Evolutionary conservation across 371 early-diverging fungal genomes (phyloP).

Genomic region (Rhizomucor pusillus): DNA sequence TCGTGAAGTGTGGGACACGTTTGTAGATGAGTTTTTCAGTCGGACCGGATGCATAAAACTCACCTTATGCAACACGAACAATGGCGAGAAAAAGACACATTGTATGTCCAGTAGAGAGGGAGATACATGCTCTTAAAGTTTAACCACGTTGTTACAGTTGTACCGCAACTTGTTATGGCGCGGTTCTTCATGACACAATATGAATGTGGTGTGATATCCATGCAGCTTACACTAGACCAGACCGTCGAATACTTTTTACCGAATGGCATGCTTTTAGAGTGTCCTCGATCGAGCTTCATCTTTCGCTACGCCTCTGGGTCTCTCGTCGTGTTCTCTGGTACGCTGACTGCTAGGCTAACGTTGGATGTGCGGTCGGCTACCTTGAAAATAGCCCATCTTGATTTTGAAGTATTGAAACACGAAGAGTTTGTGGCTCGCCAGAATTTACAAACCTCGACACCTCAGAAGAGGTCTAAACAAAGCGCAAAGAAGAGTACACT

Average conservation of each 20-base stretch:
- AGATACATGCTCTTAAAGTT: neutral
- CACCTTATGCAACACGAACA: slow-evolving; percentile 23
- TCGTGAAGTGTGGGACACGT: slow-evolving; percentile 32
- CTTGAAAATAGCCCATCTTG: slow-evolving; percentile 36
- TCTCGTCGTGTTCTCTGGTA: slow-evolving; percentile 34
- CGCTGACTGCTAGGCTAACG: slow-evolving; percentile 26
- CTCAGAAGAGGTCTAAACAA: slow-evolving; percentile 8
- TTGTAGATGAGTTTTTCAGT: slow-evolving; percentile 36
- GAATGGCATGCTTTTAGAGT: slow-evolving; percentile 35
- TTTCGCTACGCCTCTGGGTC: slow-evolving; percentile 31
- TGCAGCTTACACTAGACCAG: slow-evolving; percentile 41
- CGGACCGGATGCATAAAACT: slow-evolving; percentile 22
- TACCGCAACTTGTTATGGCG: slow-evolving; percentile 25
- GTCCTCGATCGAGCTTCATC: slow-evolving; percentile 39
- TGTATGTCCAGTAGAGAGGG: slow-evolving; percentile 20
- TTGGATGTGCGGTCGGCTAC: slow-evolving; percentile 17
- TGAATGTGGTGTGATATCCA: slow-evolving; percentile 31
- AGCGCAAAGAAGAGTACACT: slow-evolving; percentile 19
- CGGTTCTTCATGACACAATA: slow-evolving; percentile 43
- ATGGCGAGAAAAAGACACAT: slow-evolving; percentile 19
- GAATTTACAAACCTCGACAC: slow-evolving; percentile 6
- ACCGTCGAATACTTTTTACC: slow-evolving; percentile 41
- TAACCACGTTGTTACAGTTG: slow-evolving; percentile 16
- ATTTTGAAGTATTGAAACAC: slow-evolving; percentile 29
- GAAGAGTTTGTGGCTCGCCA: slow-evolving; percentile 33